These are phyloP conservation scores for Cryptosporidium meleagridis DNA, from an alignment of 169 alveolate genomes.

Conservation along the genomic window DNA sequence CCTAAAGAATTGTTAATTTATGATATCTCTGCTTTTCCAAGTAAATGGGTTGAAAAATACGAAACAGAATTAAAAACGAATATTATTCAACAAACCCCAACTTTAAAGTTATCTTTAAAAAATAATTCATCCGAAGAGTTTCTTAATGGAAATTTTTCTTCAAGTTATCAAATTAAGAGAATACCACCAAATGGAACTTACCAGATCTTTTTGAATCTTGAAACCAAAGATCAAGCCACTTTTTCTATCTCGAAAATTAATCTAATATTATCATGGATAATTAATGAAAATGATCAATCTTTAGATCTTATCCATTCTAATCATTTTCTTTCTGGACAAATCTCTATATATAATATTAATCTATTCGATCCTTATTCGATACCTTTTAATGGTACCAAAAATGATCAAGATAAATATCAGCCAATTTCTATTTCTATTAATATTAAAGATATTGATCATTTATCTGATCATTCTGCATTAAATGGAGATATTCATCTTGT, in stretches of 20 bases:
- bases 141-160: background rate
- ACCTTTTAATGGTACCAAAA: background rate
- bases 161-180: background rate
- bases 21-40: constrained; percentile 43
- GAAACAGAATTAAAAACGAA: background rate
- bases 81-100: background rate
- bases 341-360: constrained; percentile 7
- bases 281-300: background rate
- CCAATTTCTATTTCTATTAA: constrained; percentile 21
- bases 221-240: background rate
- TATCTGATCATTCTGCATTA: background rate
- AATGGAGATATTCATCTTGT: background rate
- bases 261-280: constrained; percentile 17
- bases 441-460: background rate
- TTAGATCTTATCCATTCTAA: background rate
- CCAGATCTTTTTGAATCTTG: constrained; percentile 22
- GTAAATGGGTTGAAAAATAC: constrained; percentile 51
- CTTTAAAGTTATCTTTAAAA: background rate
- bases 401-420: constrained; percentile 1
- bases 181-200: constrained; percentile 19
- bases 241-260: constrained; percentile 24
- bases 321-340: constrained; percentile 5
- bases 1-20: background rate
- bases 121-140: background rate
- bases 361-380: constrained; percentile 37